phyloP scores from a whole-genome alignment of 345 rosid species.

The Mangifera indica region DNA sequence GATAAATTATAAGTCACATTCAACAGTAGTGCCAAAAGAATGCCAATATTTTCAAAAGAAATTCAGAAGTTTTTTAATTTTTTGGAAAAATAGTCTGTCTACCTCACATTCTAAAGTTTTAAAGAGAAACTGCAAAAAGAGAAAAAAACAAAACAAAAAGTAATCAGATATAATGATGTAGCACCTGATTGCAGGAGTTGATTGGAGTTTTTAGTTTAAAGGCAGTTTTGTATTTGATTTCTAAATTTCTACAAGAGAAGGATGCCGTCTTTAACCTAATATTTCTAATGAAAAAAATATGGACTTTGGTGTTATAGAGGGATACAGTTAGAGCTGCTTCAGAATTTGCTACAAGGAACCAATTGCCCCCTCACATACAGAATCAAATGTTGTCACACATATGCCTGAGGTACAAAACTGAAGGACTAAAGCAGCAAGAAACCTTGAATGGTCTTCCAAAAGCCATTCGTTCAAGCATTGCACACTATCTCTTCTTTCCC shows the following conservation, averaged over 20 bases:
- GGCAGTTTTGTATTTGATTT: slow-evolving; percentile 1
- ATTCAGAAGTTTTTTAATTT: background rate
- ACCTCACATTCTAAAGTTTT: slow-evolving; percentile 2
- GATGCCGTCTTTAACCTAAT: slow-evolving; percentile 8
- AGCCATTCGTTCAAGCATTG: slow-evolving; percentile 89
- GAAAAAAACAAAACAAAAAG: too few species aligned
- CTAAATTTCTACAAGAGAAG: slow-evolving; percentile 13
- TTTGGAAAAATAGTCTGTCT: background rate
- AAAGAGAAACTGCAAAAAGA: background rate
- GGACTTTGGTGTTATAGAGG: slow-evolving; percentile 52
- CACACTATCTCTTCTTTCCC: slow-evolving; percentile 73
- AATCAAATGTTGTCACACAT: slow-evolving; percentile 90
- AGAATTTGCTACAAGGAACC: slow-evolving; percentile 84
- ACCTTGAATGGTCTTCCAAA: slow-evolving; percentile 77
- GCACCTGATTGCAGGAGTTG: background rate
- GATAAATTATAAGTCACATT: slow-evolving; percentile 13
- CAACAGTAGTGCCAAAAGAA: slow-evolving; percentile 2
- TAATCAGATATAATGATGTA: background rate
- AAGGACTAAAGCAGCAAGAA: slow-evolving; percentile 90
- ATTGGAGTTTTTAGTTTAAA: too few species aligned
- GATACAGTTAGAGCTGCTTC: slow-evolving; percentile 79
- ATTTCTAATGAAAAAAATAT: slow-evolving; percentile 22
- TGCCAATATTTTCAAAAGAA: slow-evolving; percentile 3
- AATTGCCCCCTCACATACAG: slow-evolving; percentile 68
- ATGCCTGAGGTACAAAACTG: slow-evolving; percentile 86